Evolutionary conservation across 164 flowering plant species (phyloP).

Genomic region (Aristolochia fimbriata): DNA sequence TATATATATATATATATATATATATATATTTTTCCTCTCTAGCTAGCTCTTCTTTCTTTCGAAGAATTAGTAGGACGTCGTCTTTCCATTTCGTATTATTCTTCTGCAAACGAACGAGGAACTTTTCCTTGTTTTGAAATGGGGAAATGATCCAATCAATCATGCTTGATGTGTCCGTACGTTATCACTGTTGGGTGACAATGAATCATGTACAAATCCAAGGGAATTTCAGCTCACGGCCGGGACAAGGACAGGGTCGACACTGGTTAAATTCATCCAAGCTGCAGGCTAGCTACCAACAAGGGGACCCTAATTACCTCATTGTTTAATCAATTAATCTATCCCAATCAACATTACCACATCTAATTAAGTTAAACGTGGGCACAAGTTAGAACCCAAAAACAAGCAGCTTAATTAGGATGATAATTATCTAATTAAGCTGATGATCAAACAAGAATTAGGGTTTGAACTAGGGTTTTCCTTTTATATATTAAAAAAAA

Average conservation of each 20-base stretch:
- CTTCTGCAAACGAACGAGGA: slow-evolving; percentile 20
- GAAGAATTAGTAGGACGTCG: neutral
- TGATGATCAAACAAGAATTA: too few relatives aligned
- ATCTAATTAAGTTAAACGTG: too few relatives aligned
- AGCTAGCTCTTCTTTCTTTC: neutral
- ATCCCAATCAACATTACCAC: too few relatives aligned
- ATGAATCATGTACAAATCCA: neutral
- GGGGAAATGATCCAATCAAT: slow-evolving; percentile 16
- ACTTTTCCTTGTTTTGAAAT: slow-evolving; percentile 12
- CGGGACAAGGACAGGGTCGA: neutral
- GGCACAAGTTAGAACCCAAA: too few relatives aligned
- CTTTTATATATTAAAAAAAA: neutral
- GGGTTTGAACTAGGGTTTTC: neutral
- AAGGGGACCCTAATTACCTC: too few relatives aligned
- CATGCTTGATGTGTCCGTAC: slow-evolving; percentile 7
- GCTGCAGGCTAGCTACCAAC: too few relatives aligned
- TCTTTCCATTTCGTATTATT: slow-evolving; percentile 12
- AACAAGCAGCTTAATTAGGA: too few relatives aligned
- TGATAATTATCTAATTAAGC: too few relatives aligned
- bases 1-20: too few relatives aligned
- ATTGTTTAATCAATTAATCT: too few relatives aligned
- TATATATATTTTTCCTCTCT: too few relatives aligned
- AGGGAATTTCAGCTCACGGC: neutral
- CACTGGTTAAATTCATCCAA: too few relatives aligned
- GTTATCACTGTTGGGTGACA: neutral